These are phyloP conservation scores for Persicaria maculosa DNA, from an alignment of 148 eudicot genomes.

Conservation along the genomic window DNA sequence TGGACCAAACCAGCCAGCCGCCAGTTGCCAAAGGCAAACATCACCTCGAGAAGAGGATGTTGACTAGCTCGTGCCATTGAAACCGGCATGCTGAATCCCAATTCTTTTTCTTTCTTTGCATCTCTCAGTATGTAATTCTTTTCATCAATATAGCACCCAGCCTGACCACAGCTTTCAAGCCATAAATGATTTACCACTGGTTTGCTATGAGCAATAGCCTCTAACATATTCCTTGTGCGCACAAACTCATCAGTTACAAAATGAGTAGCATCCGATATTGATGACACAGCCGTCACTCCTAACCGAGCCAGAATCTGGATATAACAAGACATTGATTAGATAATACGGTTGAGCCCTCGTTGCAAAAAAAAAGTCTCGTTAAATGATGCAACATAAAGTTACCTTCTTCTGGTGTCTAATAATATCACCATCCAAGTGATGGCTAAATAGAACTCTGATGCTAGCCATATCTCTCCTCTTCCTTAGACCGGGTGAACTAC, in stretches of 20 bases:
- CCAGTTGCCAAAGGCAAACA: too few species aligned
- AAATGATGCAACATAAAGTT: background rate
- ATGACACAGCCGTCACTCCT: conserved; percentile 26
- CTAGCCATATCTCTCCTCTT: conserved; percentile 54
- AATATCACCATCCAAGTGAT: conserved; percentile 66
- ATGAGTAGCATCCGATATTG: conserved; percentile 45
- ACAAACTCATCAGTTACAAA: conserved; percentile 73
- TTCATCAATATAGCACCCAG: conserved; percentile 62
- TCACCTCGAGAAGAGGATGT: conserved; percentile 68
- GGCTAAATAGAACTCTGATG: conserved; percentile 72
- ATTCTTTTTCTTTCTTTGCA: conserved; percentile 71
- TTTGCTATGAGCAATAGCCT: conserved; percentile 78
- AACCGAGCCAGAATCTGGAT: conserved; percentile 28
- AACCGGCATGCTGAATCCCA: conserved; percentile 67
- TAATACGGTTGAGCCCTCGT: background rate
- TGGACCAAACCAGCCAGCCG: too few species aligned
- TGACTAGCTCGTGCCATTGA: conserved; percentile 62
- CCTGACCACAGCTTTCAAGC: conserved; percentile 81
- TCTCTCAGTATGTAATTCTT: conserved; percentile 76
- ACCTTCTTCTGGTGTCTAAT: conserved; percentile 85
- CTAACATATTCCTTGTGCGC: conserved; percentile 83
- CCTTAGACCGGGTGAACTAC: conserved; percentile 35
- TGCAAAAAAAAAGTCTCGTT: background rate
- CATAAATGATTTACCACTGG: conserved; percentile 74
- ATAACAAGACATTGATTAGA: background rate